Percentiles rank a stretch among this genome's conserved stretches.
phyloP scores from a whole-genome alignment of 2,329 filamentous ascomycete genomes.

The Trichoderma sp. region DNA sequence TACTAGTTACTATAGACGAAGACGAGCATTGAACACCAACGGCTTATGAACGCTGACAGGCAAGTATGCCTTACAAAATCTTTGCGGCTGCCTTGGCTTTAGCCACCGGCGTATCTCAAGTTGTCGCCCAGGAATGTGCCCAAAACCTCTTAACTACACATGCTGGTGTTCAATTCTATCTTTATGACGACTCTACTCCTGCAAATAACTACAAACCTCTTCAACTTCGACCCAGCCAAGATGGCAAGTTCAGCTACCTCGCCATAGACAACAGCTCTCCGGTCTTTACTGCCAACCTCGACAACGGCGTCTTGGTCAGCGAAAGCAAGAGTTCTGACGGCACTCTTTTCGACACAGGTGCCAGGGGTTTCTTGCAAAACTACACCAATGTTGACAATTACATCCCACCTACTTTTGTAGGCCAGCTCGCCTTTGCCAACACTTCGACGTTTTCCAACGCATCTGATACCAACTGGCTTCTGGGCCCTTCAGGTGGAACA shows the following conservation, averaged over 20 bases:
- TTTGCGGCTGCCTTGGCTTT: not conserved
- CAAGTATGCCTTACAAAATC: slow-evolving; percentile 10
- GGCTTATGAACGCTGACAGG: not conserved
- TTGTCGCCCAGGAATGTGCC: slow-evolving; percentile 7
- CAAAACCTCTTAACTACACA: slow-evolving; percentile 12
- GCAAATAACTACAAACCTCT: slow-evolving; percentile 19
- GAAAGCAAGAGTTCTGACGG: slow-evolving; percentile 3
- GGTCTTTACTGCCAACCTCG: slow-evolving; percentile 9
- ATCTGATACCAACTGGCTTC: slow-evolving; percentile 18
- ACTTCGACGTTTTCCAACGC: slow-evolving; percentile 13
- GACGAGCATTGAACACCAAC: not conserved
- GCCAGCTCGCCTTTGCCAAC: slow-evolving; percentile 24
- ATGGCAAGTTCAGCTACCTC: slow-evolving; percentile 18
- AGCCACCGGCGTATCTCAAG: slow-evolving; percentile 10
- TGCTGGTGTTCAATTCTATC: slow-evolving; percentile 18
- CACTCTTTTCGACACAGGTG: slow-evolving; percentile 13
- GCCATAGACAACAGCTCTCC: slow-evolving; percentile 25
- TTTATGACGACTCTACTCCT: slow-evolving; percentile 19
- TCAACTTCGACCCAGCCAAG: slow-evolving; percentile 18
- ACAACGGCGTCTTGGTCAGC: slow-evolving; percentile 21
- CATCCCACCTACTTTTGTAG: slow-evolving; percentile 10
- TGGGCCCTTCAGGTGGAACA: not conserved
- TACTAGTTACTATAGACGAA: not conserved
- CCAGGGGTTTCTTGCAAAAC: slow-evolving; percentile 22
- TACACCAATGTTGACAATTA: not conserved